These are phyloP conservation scores for Gossypium lobatum DNA, from an alignment of 441 rosid species.

Conservation along the genomic window DNA sequence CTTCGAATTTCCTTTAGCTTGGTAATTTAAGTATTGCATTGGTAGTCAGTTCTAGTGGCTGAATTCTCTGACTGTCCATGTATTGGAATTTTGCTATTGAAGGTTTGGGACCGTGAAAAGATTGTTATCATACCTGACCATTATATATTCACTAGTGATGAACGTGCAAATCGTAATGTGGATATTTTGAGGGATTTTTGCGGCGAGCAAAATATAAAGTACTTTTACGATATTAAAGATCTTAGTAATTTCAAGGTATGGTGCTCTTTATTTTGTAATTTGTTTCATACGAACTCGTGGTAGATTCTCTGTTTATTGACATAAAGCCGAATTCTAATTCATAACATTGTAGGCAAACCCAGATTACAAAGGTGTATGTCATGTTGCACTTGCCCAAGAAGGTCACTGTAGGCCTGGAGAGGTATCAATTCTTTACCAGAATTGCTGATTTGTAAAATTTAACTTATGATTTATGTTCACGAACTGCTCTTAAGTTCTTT, in stretches of 20 bases:
- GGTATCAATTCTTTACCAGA: slow-evolving; percentile 34
- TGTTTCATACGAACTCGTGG: not conserved
- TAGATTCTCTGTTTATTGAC: not conserved
- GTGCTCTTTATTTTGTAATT: not conserved
- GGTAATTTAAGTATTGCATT: no score
- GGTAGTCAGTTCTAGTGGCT: not conserved
- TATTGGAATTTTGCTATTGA: slow-evolving; percentile 10
- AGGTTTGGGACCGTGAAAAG: slow-evolving; percentile 99
- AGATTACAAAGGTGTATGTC: slow-evolving; percentile 97
- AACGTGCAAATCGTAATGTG: slow-evolving; percentile 92
- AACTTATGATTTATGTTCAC: not conserved
- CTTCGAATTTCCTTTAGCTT: no score
- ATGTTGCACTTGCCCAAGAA: slow-evolving; percentile 96
- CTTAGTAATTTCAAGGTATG: slow-evolving; percentile 76
- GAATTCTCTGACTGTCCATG: not conserved
- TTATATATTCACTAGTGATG: slow-evolving; percentile 84
- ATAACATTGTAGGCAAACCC: slow-evolving; percentile 66
- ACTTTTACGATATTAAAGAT: slow-evolving; percentile 91
- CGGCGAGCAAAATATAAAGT: slow-evolving; percentile 78
- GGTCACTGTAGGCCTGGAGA: slow-evolving; percentile 99
- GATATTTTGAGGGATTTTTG: slow-evolving; percentile 94
- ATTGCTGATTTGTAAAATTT: not conserved
- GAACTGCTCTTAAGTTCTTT: slow-evolving; percentile 2
- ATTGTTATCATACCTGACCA: slow-evolving; percentile 92
- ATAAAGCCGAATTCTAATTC: slow-evolving; percentile 9